A percentile compares a stretch with the other conserved stretches of the same genome.
phyloP scores from a whole-genome alignment of 768 basidiomycete genomes.

The Tricholoma terreum region DNA sequence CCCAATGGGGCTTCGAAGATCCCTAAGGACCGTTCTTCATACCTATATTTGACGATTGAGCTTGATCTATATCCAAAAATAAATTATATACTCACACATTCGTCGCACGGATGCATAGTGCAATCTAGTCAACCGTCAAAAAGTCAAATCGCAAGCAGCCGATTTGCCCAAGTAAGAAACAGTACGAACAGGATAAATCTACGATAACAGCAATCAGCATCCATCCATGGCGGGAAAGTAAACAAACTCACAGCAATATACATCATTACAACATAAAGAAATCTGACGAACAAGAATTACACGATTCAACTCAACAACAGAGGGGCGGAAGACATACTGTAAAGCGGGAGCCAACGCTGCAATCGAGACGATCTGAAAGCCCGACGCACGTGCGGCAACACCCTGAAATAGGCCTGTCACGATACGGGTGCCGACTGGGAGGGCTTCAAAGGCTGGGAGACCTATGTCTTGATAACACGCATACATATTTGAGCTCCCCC shows the following conservation, averaged over 20 bases:
- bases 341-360: slow-evolving; percentile 62
- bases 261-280: slow-evolving; percentile 80
- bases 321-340: slow-evolving; percentile 42
- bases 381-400: slow-evolving; percentile 50
- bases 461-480: slow-evolving; percentile 33
- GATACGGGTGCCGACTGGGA: slow-evolving; percentile 36
- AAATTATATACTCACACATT: slow-evolving; percentile 56
- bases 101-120: slow-evolving; percentile 62
- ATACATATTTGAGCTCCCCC: background rate
- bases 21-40: slow-evolving; percentile 73
- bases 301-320: background rate
- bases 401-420: slow-evolving; percentile 53
- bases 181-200: slow-evolving; percentile 42
- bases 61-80: background rate
- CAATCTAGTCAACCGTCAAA: slow-evolving; percentile 33
- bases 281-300: slow-evolving; percentile 31
- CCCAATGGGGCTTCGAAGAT: slow-evolving; percentile 51
- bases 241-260: slow-evolving; percentile 49
- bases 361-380: slow-evolving; percentile 46
- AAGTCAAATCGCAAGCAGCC: background rate
- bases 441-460: slow-evolving; percentile 34
- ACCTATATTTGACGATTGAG: slow-evolving; percentile 25
- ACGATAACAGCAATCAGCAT: background rate
- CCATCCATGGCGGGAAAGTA: background rate
- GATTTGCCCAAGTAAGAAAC: background rate